Evolutionary conservation across 177 flowering plant genomes (phyloP), one percentile per base, ranked within the genome.

Genomic region (Vitis hybrid): DNA sequence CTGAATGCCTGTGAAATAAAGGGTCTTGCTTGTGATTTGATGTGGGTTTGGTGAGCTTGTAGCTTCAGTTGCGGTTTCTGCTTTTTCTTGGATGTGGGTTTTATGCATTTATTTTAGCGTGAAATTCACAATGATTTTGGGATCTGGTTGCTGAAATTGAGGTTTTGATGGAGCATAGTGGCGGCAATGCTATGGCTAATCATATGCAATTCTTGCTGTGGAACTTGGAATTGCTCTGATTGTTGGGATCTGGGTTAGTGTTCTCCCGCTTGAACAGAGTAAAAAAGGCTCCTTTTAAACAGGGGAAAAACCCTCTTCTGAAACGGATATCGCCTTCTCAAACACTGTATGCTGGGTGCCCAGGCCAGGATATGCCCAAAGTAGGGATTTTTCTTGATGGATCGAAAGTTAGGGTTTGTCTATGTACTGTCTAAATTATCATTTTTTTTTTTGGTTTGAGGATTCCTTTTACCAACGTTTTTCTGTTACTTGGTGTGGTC

Each of bases 141-240:
- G 64, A 40, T 34, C 30, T 60, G 13, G 2, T 17, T 45, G 40
- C 67, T 64, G 67, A 49, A 64, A 64, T 64, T 21, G 17, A 19
- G 11, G 23, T 32, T 3, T 6, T 19, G 12, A 21, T 19, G 9
- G 56, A 52, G 32, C 9, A 14, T 26, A 45, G 23, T 21, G 9
- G 8, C 30, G 26, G 23, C 18, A 65, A 52, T 52, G 5, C 21
- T 32, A 50, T 52, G 56, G 45, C 8, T 23, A 18, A 57, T 52
- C 14, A 21, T 18, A 3, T 19, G 40, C 67, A 19, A 65, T 65
- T 65, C 17, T 5, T 1, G 4, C 10, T 18, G 3, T 26, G 13
- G 61, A 58, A 2, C n/a, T 23, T 64, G 7, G 56, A 30, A 10
- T 45, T 65, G 45, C 8, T 51, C 6, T 65, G 45, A 21, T 18